Percentiles rank a stretch among this genome's conserved stretches.
phyloP scores from a whole-genome alignment of 2,329 filamentous ascomycete genomes.

The Epichloe typhina region DNA sequence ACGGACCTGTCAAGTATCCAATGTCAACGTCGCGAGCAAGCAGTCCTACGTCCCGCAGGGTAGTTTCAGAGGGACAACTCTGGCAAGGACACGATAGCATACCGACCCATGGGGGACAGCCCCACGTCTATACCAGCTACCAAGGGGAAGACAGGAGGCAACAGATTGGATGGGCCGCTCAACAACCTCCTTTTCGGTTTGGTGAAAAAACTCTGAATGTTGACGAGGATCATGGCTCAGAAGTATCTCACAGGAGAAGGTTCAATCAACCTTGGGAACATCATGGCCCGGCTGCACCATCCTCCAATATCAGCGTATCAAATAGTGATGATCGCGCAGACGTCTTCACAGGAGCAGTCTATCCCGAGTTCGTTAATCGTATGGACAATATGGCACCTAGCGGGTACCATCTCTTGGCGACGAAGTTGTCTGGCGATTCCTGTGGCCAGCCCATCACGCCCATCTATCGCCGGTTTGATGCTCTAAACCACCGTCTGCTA shows the following conservation, averaged over 20 bases:
- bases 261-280: conserved; percentile 1
- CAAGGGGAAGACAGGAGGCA: not conserved
- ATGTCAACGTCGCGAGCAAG: conserved; percentile 1
- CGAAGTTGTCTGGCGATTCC: conserved; percentile 28
- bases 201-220: not conserved
- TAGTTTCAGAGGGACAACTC: not conserved
- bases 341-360: not conserved
- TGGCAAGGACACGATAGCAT: not conserved
- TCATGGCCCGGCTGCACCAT: not conserved
- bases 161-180: conserved; percentile 1
- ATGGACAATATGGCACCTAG: conserved; percentile 21
- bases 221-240: not conserved
- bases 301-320: conserved; percentile 1
- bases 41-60: conserved; percentile 1
- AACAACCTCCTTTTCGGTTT: not conserved
- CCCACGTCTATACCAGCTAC: not conserved
- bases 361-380: not conserved
- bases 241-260: not conserved
- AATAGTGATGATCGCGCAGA: conserved; percentile 2
- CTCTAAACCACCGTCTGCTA: conserved; percentile 68
- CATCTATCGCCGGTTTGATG: conserved; percentile 72
- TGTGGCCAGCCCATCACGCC: conserved; percentile 30
- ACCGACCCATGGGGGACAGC: not conserved
- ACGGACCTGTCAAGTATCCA: conserved; percentile 4
- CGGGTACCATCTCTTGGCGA: conserved; percentile 51